Base-by-base conservation (phyloP, 202 grass and related monocot genomes). In the Musa balbisiana region DNA sequence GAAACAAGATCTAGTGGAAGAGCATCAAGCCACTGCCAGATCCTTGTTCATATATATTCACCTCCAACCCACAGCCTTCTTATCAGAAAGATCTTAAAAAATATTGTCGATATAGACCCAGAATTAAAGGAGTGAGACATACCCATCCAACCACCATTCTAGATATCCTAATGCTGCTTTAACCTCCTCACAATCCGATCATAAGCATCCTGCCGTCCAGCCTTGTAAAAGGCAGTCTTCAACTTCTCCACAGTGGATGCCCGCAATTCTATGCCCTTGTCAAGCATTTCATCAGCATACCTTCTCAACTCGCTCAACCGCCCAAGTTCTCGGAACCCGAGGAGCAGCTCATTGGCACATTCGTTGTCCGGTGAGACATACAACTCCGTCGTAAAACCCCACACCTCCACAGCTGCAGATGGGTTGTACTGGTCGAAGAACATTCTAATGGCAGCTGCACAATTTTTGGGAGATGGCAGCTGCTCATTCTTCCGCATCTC, bases 401-500 rank as follows among this genome's bases (percentile, higher is more conserved):
- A 96, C 73, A 96, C 68, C 1, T 87, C 78, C 24, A 85, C 55
- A 14, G 92, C 92, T 21, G 87, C 85, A 12, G 82, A 79, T 26
- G 92, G 90, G 53, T 92, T 82, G 56, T 84, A 96, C 75, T 92
- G 81, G 73, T 85, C 72, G 24, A 75, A 96, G 67, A 92, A 96
- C 82, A 92, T 80, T 49, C 53, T 78, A 69, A 92, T 88, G 63
- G 90, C 85, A 64, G 83, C 59, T 0, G 78, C 27, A 11, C 92
- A 92, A 79, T 86, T 96, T 53, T 80, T 65, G 0, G 87, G 51
- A 1, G 89, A 89, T 63, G 89, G 92, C 26, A 86, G 71, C 62
- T 90, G 82, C 83, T 96, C 93, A 8, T 92, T 96, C 82, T 96
- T 92, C 75, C 72, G 83, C 93, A 96, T 96, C 82, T 96, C 93